These are phyloP conservation scores for Moricandia arvensis DNA, from an alignment of 345 rosid genomes.

Conservation along the genomic window DNA sequence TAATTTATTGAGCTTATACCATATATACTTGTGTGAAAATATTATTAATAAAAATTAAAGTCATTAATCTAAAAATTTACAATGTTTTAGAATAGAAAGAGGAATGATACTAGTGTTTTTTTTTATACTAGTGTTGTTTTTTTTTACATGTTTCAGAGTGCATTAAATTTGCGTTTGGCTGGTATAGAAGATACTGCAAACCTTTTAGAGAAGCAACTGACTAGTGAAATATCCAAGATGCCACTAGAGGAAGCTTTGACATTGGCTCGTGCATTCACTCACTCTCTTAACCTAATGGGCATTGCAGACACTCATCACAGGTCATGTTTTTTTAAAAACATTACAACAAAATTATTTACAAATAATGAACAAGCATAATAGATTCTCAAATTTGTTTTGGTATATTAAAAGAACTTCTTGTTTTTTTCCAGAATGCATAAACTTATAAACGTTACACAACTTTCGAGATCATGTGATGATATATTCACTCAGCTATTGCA, in stretches of 20 bases:
- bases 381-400: background rate
- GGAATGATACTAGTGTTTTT: background rate
- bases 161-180: slow-evolving; percentile 78
- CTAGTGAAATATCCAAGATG: slow-evolving; percentile 75
- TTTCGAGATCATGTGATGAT: slow-evolving; percentile 92
- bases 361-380: background rate
- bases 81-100: background rate
- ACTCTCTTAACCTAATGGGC: slow-evolving; percentile 90
- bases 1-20: background rate
- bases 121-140: too few species aligned
- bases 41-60: background rate
- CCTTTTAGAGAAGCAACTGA: slow-evolving; percentile 80
- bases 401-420: background rate
- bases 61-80: background rate
- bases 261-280: slow-evolving; percentile 89
- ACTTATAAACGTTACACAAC: slow-evolving; percentile 47
- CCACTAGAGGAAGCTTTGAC: slow-evolving; percentile 82
- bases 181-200: slow-evolving; percentile 87
- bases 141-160: slow-evolving; percentile 52
- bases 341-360: background rate
- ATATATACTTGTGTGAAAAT: background rate
- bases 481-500: slow-evolving; percentile 77
- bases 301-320: slow-evolving; percentile 96
- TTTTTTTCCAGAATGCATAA: slow-evolving; percentile 63
- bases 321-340: slow-evolving; percentile 36